Conservation (phyloP, 2,329 filamentous ascomycete genomes). For the Alternaria viburni region DNA sequence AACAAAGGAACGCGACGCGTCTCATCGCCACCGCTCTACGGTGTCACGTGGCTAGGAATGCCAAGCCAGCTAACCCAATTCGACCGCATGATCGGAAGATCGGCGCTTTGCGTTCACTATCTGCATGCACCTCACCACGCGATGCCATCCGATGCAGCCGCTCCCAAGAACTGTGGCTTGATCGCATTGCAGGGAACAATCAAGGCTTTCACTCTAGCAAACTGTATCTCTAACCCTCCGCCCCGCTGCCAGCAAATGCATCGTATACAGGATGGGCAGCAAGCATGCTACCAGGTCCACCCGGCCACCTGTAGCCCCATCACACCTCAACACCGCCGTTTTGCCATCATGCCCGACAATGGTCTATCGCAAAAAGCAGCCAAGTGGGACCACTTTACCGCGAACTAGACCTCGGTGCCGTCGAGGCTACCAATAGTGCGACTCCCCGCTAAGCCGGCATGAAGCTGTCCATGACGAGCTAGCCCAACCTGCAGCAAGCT, state of each 20-base stretch:
- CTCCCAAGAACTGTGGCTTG: slow-evolving; percentile 21
- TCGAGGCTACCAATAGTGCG: slow-evolving; percentile 24
- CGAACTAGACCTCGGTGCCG: slow-evolving; percentile 6
- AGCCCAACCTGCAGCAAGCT: slow-evolving; percentile 32
- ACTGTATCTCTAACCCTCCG: slow-evolving; percentile 9
- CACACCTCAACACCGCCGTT: slow-evolving; percentile 34
- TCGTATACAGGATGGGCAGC: slow-evolving; percentile 14
- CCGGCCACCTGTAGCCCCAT: slow-evolving; percentile 18
- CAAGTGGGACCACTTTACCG: slow-evolving; percentile 6
- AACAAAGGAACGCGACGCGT: slow-evolving; percentile 23
- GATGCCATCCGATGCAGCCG: slow-evolving; percentile 36
- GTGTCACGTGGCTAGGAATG: slow-evolving; percentile 3
- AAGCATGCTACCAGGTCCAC: slow-evolving; percentile 18
- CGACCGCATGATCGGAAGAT: slow-evolving; percentile 23
- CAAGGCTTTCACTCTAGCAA: slow-evolving; percentile 26
- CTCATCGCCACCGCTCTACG: slow-evolving; percentile 7
- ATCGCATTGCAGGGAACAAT: slow-evolving; percentile 25
- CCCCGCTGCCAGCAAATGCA: slow-evolving; percentile 20
- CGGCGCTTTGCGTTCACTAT: slow-evolving; percentile 23
- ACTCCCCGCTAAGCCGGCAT: slow-evolving; percentile 24
- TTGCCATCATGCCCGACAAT: slow-evolving; percentile 13
- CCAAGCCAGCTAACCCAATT: neutral
- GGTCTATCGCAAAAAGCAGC: slow-evolving; percentile 19
- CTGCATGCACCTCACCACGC: slow-evolving; percentile 23
- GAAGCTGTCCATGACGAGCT: slow-evolving; percentile 38